Evolutionary conservation across 2,329 filamentous ascomycete genomes (phyloP).

Genomic region (Nigrograna mackinnonii): DNA sequence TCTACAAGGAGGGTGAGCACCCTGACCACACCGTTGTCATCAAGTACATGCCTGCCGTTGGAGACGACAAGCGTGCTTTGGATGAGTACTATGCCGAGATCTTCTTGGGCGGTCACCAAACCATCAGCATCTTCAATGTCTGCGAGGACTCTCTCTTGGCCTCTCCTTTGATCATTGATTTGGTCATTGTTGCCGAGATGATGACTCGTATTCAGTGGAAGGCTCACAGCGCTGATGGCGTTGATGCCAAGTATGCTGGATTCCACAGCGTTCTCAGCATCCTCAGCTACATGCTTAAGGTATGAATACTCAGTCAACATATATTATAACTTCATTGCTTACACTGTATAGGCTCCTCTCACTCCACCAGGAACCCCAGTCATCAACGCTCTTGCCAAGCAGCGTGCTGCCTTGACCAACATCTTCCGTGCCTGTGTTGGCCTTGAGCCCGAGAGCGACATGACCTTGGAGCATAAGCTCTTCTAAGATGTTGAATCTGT

Average conservation of each 20-base stretch:
- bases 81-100: slow-evolving; percentile 99
- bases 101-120: slow-evolving; percentile 97
- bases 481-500: slow-evolving; percentile 53
- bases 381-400: slow-evolving; percentile 93
- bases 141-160: slow-evolving; percentile 98
- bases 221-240: slow-evolving; percentile 54
- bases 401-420: slow-evolving; percentile 91
- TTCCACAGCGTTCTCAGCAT: slow-evolving; percentile 98
- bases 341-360: slow-evolving; percentile 70
- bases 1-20: slow-evolving; percentile 92
- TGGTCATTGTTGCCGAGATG: slow-evolving; percentile 91
- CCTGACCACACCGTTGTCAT: slow-evolving; percentile 98
- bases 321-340: slow-evolving; percentile 2
- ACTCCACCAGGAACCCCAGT: slow-evolving; percentile 95
- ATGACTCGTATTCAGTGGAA: slow-evolving; percentile 99
- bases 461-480: slow-evolving; percentile 99
- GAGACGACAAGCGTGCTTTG: slow-evolving; percentile 97
- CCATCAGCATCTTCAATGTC: slow-evolving; percentile 97
- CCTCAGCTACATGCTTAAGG: slow-evolving; percentile 96
- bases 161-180: slow-evolving; percentile 94
- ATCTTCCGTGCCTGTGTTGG: slow-evolving; percentile 98
- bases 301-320: slow-evolving; percentile 25
- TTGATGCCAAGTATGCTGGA: slow-evolving; percentile 74
- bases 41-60: slow-evolving; percentile 99
- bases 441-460: slow-evolving; percentile 95